Evolutionary conservation across 257 asterid species (phyloP).

Genomic region (Solanum clarkiae): DNA sequence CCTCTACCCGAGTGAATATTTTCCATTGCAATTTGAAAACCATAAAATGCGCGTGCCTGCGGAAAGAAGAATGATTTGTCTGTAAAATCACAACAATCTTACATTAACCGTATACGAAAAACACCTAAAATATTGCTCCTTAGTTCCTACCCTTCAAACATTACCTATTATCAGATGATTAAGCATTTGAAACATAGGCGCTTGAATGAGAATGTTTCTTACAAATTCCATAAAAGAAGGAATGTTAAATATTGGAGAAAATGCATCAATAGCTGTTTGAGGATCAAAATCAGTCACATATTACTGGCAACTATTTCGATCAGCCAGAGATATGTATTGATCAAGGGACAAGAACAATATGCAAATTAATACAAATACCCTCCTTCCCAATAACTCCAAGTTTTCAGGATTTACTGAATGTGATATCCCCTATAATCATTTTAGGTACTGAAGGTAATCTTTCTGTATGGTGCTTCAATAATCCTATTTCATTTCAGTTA

Average conservation of each 20-base stretch:
- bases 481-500: neutral
- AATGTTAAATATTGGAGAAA: neutral
- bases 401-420: neutral
- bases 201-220: neutral
- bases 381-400: neutral
- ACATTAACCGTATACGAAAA: neutral
- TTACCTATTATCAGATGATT: neutral
- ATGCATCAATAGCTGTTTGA: neutral
- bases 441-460: neutral
- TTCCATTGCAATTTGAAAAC: constrained; percentile 76
- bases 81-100: neutral
- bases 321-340: neutral
- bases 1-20: constrained; percentile 67
- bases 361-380: neutral
- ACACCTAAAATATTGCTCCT: neutral
- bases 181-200: neutral
- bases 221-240: neutral
- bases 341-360: neutral
- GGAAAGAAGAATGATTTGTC: constrained; percentile 3
- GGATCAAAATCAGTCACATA: neutral
- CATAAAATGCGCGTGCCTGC: constrained; percentile 87
- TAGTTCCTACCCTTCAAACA: neutral
- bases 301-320: neutral
- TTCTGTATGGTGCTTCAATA: neutral
- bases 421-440: neutral